Percentiles rank a stretch among this genome's conserved stretches.
These are phyloP conservation scores for Mortierella sp. DNA, from an alignment of 371 early-diverging fungal genomes.

Conservation along the genomic window DNA sequence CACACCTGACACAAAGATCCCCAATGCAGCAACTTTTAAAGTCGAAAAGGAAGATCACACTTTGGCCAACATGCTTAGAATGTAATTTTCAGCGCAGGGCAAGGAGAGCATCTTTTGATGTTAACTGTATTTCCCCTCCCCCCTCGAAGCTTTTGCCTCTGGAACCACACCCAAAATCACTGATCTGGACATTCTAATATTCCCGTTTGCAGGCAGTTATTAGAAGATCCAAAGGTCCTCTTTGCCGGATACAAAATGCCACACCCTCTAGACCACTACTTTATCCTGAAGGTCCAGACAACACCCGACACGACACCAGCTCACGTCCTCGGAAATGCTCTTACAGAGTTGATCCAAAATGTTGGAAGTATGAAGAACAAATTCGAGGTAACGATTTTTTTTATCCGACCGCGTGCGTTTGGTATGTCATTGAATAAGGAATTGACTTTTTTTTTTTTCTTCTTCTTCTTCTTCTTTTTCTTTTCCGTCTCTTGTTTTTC, in stretches of 20 bases:
- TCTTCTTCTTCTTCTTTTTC: background rate
- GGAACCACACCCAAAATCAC: too few relatives aligned
- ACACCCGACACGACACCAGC: slow-evolving; percentile 87
- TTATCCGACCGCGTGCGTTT: background rate
- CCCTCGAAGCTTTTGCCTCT: too few relatives aligned
- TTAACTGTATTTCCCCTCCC: too few relatives aligned
- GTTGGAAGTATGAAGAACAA: slow-evolving; percentile 84
- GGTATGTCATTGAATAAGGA: background rate
- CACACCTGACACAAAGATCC: slow-evolving; percentile 90
- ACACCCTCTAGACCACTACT: slow-evolving; percentile 96
- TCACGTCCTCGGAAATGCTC: slow-evolving; percentile 83
- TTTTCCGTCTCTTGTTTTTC: background rate
- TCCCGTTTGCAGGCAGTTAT: slow-evolving; percentile 75
- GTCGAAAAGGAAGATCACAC: slow-evolving; percentile 98
- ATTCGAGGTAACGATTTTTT: slow-evolving; percentile 70
- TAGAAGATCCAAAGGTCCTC: slow-evolving; percentile 92
- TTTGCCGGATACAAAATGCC: slow-evolving; percentile 99
- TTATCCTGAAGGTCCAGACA: slow-evolving; percentile 93
- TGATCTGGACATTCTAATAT: background rate
- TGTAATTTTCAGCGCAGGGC: slow-evolving; percentile 64
- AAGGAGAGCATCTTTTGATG: background rate
- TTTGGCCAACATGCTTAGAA: slow-evolving; percentile 92
- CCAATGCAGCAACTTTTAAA: slow-evolving; percentile 94
- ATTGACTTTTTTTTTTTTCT: background rate
- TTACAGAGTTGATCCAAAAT: slow-evolving; percentile 84